These are phyloP conservation scores for Mollisiaceae sp. DNA, from an alignment of 2,329 filamentous ascomycete genomes.

Conservation along the genomic window DNA sequence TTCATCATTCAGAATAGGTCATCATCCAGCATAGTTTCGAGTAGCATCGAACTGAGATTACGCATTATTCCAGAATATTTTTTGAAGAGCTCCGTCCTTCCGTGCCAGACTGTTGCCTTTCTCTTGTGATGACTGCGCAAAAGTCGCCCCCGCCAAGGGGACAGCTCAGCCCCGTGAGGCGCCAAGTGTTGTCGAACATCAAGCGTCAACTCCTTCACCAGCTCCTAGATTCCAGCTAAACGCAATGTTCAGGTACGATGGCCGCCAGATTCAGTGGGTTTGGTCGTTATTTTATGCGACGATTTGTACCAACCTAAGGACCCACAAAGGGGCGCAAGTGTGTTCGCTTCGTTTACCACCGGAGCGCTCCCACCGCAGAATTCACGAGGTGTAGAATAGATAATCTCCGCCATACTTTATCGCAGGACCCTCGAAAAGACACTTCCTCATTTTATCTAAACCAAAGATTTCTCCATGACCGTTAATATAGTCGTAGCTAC, in stretches of 20 bases:
- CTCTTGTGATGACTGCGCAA: too few species aligned
- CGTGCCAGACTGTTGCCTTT: too few species aligned
- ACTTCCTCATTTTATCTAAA: background rate
- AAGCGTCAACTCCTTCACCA: too few species aligned
- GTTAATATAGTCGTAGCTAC: background rate
- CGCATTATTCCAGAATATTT: too few species aligned
- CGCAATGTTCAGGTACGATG: background rate
- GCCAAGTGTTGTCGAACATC: too few species aligned
- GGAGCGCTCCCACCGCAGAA: background rate
- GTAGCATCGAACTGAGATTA: too few species aligned
- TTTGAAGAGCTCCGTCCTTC: too few species aligned
- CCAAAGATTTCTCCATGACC: background rate
- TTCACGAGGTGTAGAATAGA: background rate
- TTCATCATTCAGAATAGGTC: too few species aligned
- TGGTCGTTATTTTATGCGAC: slow-evolving; percentile 9
- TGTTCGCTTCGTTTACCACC: too few species aligned
- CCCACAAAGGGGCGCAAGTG: background rate
- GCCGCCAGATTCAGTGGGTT: slow-evolving; percentile 1
- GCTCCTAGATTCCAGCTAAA: background rate
- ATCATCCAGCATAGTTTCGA: too few species aligned
- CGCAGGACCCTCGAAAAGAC: background rate
- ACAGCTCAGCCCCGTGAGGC: too few species aligned
- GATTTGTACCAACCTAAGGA: slow-evolving; percentile 2
- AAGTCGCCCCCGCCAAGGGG: too few species aligned
- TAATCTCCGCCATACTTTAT: background rate